Conservation (phyloP, 129 eudicot genomes). For the Rutidosis leptorrhynchoides region DNA sequence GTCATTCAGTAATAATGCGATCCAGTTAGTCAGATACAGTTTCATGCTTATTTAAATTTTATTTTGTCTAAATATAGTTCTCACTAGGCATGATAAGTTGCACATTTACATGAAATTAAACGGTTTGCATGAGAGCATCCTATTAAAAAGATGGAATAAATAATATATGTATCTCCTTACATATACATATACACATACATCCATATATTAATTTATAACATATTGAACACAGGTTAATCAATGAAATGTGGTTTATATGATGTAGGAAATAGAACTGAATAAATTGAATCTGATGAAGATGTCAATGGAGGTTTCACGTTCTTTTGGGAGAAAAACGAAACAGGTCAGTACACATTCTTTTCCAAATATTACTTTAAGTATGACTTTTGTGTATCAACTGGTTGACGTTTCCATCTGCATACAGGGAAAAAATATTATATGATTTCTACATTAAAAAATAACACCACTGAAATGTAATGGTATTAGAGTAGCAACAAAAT, state of each 20-base stretch:
- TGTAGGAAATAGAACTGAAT: slow-evolving; percentile 43
- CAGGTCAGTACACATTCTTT: slow-evolving; percentile 43
- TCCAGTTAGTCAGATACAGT: not conserved
- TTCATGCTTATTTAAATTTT: slow-evolving; percentile 4
- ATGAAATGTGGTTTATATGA: slow-evolving; percentile 4
- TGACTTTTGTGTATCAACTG: not conserved
- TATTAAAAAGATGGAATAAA: slow-evolving; percentile 7
- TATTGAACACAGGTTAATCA: slow-evolving; percentile 16
- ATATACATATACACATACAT: not conserved
- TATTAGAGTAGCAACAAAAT: not conserved
- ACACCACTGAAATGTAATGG: not conserved
- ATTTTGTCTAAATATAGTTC: not conserved
- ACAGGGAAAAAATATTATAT: no score
- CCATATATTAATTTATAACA: not conserved
- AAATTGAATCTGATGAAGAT: slow-evolving; percentile 76
- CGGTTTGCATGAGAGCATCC: slow-evolving; percentile 21
- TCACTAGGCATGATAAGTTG: not conserved
- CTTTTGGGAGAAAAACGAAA: slow-evolving; percentile 51
- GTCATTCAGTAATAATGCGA: slow-evolving; percentile 5
- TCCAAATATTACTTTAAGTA: no score
- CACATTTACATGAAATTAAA: not conserved
- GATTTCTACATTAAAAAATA: not conserved
- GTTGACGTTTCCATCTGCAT: not conserved
- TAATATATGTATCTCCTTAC: not conserved
- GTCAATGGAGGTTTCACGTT: slow-evolving; percentile 48